Evolutionary conservation across 352 stramenopile genomes (phyloP).

Genomic region (Globisporangium recalcitrans): DNA sequence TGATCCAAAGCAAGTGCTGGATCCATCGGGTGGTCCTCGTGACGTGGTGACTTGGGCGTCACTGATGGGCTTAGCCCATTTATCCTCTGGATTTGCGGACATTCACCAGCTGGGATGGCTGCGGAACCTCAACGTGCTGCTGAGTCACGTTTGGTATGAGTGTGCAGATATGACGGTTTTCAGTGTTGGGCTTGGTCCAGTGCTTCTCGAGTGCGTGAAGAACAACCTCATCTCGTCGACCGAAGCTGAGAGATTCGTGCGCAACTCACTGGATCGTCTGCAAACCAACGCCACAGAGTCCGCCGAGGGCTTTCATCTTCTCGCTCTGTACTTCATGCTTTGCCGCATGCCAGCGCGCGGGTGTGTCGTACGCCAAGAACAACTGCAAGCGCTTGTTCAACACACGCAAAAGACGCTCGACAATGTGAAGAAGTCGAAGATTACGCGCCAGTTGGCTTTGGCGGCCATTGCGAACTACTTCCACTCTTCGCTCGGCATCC

Average conservation of each 20-base stretch:
- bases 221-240: conserved; percentile 24
- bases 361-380: not conserved
- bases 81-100: conserved; percentile 25
- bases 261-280: conserved; percentile 24
- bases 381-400: conserved; percentile 3
- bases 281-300: not conserved
- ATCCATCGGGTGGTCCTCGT: conserved; percentile 3
- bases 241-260: conserved; percentile 28
- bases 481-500: conserved; percentile 13
- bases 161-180: conserved; percentile 8
- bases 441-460: not conserved
- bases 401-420: not conserved
- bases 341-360: conserved; percentile 11
- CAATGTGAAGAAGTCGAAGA: not conserved
- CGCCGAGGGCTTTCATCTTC: conserved; percentile 21
- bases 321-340: conserved; percentile 25
- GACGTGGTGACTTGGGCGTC: conserved; percentile 28
- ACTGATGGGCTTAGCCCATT: conserved; percentile 26
- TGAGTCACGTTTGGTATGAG: conserved; percentile 26
- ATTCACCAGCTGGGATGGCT: conserved; percentile 41
- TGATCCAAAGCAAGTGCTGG: not conserved
- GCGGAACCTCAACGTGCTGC: conserved; percentile 27
- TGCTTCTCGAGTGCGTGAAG: conserved; percentile 36
- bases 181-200: conserved; percentile 31
- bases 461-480: conserved; percentile 14